Evolutionary conservation across 2,329 filamentous ascomycete genomes (phyloP).

Genomic region (Fusarium vanettenii): DNA sequence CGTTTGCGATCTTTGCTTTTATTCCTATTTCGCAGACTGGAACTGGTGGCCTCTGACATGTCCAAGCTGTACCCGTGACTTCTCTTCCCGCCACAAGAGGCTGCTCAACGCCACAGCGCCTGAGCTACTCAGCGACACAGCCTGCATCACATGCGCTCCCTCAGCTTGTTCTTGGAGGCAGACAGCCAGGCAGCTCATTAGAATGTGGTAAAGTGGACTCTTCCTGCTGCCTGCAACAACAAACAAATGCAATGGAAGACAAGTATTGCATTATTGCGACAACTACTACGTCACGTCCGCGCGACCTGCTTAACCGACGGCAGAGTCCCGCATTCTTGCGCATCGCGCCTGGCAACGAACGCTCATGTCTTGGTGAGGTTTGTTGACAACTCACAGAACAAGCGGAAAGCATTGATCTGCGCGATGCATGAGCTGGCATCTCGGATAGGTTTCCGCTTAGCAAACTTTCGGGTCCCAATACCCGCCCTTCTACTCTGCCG

Average conservation of each 20-base stretch:
- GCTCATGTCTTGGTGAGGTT: not conserved
- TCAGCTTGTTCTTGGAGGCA: not conserved
- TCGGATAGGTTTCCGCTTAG: not conserved
- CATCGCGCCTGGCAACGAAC: not conserved
- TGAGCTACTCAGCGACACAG: not conserved
- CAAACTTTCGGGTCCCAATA: not conserved
- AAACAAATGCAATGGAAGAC: not conserved
- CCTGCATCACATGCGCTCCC: not conserved
- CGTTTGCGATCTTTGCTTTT: not conserved
- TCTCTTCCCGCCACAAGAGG: not conserved
- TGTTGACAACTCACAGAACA: not conserved
- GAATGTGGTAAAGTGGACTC: not conserved
- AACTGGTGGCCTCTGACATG: not conserved
- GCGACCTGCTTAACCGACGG: not conserved
- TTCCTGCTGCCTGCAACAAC: not conserved
- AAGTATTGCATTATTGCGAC: not conserved
- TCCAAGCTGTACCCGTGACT: not conserved
- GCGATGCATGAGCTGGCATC: not conserved
- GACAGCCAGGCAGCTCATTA: not conserved
- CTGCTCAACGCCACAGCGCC: not conserved
- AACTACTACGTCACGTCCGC: not conserved
- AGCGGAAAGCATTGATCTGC: not conserved
- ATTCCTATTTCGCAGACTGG: not conserved
- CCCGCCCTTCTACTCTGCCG: not conserved
- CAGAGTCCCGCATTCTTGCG: not conserved